Percentiles rank a stretch among this genome's conserved stretches.
Conservation (phyloP, 495 filamentous ascomycete genomes). For the Darksidea phi region DNA sequence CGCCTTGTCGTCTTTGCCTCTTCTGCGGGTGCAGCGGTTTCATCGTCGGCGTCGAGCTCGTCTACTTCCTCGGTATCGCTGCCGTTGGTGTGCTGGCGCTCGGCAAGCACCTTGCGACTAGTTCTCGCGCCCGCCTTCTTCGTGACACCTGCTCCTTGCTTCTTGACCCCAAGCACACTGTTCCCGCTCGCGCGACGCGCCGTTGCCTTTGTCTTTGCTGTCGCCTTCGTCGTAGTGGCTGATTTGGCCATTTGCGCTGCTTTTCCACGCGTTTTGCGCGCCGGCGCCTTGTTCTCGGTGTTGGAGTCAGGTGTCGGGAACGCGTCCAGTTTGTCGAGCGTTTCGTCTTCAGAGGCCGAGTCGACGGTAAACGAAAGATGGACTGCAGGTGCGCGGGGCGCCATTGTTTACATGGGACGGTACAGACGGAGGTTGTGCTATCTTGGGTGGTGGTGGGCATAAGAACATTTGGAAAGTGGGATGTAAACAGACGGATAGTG, state of each 20-base stretch:
- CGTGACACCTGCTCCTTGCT: slow-evolving; percentile 25
- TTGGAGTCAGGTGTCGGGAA: slow-evolving; percentile 44
- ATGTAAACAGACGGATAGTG: slow-evolving; percentile 15
- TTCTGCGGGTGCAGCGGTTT: slow-evolving; percentile 37
- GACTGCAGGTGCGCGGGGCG: slow-evolving; percentile 53
- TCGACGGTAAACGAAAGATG: slow-evolving; percentile 63
- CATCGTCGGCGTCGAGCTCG: slow-evolving; percentile 46
- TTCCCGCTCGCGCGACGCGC: slow-evolving; percentile 37
- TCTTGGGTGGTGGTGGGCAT: neutral
- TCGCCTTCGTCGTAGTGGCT: slow-evolving; percentile 19
- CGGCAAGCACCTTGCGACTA: slow-evolving; percentile 51
- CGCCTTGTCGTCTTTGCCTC: slow-evolving; percentile 40
- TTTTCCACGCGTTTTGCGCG: slow-evolving; percentile 28
- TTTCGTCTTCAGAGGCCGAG: slow-evolving; percentile 66
- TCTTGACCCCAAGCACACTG: slow-evolving; percentile 26
- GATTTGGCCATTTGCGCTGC: slow-evolving; percentile 29
- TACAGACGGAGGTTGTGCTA: neutral
- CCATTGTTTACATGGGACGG: slow-evolving; percentile 45
- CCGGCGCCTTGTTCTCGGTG: slow-evolving; percentile 36
- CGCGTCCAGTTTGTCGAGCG: slow-evolving; percentile 38
- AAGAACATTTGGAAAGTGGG: slow-evolving; percentile 3
- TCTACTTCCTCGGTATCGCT: slow-evolving; percentile 57
- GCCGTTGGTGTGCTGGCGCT: slow-evolving; percentile 50
- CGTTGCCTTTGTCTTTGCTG: slow-evolving; percentile 24
- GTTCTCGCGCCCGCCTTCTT: slow-evolving; percentile 40